A percentile compares a stretch with the other conserved stretches of the same genome.
Conservation (phyloP, 208 protist genomes). For the Leishmania turanica region DNA sequence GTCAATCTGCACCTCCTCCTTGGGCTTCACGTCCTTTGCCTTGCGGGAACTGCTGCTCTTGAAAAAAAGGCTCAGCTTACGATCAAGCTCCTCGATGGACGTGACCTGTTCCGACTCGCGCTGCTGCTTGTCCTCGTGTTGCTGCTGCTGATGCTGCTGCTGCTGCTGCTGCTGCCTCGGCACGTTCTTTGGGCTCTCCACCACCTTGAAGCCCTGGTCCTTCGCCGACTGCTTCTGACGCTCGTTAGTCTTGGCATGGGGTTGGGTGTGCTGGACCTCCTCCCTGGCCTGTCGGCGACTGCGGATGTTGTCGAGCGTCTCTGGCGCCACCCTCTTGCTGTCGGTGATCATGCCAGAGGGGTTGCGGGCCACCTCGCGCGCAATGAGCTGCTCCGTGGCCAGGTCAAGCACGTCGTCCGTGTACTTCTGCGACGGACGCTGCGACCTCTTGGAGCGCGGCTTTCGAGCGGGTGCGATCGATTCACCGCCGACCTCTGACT, state of each 20-base stretch:
- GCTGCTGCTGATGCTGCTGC: slow-evolving; percentile 13
- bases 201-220: slow-evolving; percentile 55
- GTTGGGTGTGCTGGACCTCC: slow-evolving; percentile 22
- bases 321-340: slow-evolving; percentile 46
- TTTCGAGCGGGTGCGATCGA: slow-evolving; percentile 19
- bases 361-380: slow-evolving; percentile 54
- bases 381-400: slow-evolving; percentile 71
- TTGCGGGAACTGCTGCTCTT: slow-evolving; percentile 54
- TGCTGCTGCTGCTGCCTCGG: slow-evolving; percentile 27
- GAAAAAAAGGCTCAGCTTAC: slow-evolving; percentile 79
- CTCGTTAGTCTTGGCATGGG: slow-evolving; percentile 28
- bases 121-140: slow-evolving; percentile 11
- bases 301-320: slow-evolving; percentile 50
- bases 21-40: slow-evolving; percentile 32
- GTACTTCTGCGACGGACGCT: slow-evolving; percentile 35
- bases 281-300: slow-evolving; percentile 31
- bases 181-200: slow-evolving; percentile 30
- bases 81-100: slow-evolving; percentile 64
- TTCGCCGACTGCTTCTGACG: slow-evolving; percentile 51
- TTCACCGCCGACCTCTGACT: slow-evolving; percentile 29
- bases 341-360: slow-evolving; percentile 58
- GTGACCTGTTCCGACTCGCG: slow-evolving; percentile 15
- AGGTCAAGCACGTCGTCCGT: slow-evolving; percentile 56
- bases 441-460: slow-evolving; percentile 38
- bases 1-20: slow-evolving; percentile 31